Conservation (phyloP, 2,329 filamentous ascomycete species). For the Penicillium palitans region DNA sequence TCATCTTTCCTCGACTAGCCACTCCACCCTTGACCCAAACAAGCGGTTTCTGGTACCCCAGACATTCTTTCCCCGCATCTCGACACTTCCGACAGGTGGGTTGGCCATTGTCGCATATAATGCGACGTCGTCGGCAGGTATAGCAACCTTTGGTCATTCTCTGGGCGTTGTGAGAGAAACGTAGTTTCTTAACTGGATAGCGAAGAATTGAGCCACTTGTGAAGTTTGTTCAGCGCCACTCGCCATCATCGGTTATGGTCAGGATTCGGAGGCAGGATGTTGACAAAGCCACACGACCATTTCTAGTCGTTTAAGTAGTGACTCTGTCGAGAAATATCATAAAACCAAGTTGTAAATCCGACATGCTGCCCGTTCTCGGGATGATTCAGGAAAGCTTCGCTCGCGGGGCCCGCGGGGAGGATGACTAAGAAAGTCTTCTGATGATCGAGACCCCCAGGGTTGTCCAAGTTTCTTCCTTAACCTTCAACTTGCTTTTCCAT, state of each 20-base stretch:
- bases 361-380: background rate
- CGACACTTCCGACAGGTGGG: slow-evolving; percentile 46
- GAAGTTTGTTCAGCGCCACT: slow-evolving; percentile 19
- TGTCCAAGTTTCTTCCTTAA: background rate
- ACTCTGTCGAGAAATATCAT: background rate
- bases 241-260: slow-evolving; percentile 23
- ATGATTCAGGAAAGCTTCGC: slow-evolving; percentile 8
- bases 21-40: slow-evolving; percentile 47
- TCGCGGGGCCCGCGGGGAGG: background rate
- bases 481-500: background rate
- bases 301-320: background rate
- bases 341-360: background rate
- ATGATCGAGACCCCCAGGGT: background rate
- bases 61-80: slow-evolving; percentile 45
- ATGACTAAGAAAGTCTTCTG: slow-evolving; percentile 4
- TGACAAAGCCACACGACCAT: slow-evolving; percentile 17
- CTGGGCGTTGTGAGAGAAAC: background rate
- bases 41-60: slow-evolving; percentile 46
- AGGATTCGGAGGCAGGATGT: slow-evolving; percentile 10
- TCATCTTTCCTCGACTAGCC: slow-evolving; percentile 51
- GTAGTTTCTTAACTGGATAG: slow-evolving; percentile 12
- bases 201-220: slow-evolving; percentile 17
- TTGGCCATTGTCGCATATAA: slow-evolving; percentile 46
- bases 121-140: slow-evolving; percentile 47
- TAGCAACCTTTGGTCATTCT: slow-evolving; percentile 46